These are phyloP conservation scores for Anisodus tanguticus DNA, from an alignment of 257 asterid species.

Conservation along the genomic window DNA sequence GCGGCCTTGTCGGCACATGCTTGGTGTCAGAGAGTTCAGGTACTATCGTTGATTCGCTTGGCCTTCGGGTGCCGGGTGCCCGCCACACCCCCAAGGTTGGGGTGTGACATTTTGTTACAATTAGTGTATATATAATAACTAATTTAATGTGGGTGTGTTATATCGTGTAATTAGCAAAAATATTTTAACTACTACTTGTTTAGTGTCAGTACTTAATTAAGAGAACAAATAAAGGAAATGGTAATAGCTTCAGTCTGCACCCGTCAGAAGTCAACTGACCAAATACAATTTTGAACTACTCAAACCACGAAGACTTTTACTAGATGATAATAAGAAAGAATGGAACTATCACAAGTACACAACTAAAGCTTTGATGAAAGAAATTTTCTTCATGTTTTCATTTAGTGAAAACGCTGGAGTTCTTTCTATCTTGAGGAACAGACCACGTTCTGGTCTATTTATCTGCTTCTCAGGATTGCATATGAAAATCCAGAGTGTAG, in stretches of 20 bases:
- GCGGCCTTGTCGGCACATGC: too few species aligned
- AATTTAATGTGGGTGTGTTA: too few species aligned
- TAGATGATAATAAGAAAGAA: background rate
- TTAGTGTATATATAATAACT: too few species aligned
- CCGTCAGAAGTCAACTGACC: background rate
- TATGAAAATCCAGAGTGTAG: constrained; percentile 73
- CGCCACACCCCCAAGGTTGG: too few species aligned
- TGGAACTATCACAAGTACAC: background rate
- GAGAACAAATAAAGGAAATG: too few species aligned
- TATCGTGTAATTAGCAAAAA: too few species aligned
- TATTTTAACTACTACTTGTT: too few species aligned
- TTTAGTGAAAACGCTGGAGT: background rate
- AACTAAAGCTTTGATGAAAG: background rate
- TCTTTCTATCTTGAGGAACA: background rate
- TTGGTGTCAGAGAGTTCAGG: too few species aligned
- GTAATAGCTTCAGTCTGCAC: constrained; percentile 6
- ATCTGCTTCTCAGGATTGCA: constrained; percentile 50
- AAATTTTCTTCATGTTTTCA: background rate
- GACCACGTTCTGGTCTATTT: background rate
- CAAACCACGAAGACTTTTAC: constrained; percentile 6
- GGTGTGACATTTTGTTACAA: too few species aligned
- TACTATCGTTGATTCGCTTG: too few species aligned
- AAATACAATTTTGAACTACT: background rate
- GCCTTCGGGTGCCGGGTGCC: too few species aligned
- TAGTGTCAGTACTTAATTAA: too few species aligned